A percentile compares a stretch with the other conserved stretches of the same genome.
Conservation (phyloP, 169 alveolate genomes). For the Plasmodium coatneyi region DNA sequence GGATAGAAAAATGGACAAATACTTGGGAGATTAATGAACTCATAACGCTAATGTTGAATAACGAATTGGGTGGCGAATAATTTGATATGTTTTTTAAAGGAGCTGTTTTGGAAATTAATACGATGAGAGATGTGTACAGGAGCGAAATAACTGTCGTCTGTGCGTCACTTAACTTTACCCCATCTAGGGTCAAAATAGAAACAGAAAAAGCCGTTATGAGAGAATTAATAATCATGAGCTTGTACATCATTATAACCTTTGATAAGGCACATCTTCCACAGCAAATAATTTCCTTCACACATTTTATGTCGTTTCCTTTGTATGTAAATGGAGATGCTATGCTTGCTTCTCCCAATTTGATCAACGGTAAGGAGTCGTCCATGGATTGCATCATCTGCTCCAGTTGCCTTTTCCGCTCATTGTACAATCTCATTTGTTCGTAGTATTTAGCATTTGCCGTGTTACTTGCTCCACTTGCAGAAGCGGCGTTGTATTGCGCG, state of each 20-base stretch:
- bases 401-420: constrained; percentile 40
- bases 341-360: constrained; percentile 97
- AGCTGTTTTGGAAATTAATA: constrained; percentile 80
- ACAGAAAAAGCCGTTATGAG: constrained; percentile 94
- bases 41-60: constrained; percentile 78
- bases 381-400: constrained; percentile 78
- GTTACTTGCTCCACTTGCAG: constrained; percentile 75
- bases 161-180: constrained; percentile 97
- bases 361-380: constrained; percentile 86
- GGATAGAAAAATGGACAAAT: constrained; percentile 82
- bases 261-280: constrained; percentile 97
- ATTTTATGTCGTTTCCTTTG: constrained; percentile 91
- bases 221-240: constrained; percentile 95
- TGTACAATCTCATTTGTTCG: constrained; percentile 61
- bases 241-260: constrained; percentile 96
- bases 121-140: constrained; percentile 81
- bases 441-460: constrained; percentile 32
- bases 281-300: constrained; percentile 92
- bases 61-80: constrained; percentile 79
- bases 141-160: constrained; percentile 92
- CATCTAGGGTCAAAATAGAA: constrained; percentile 95
- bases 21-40: constrained; percentile 83
- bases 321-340: constrained; percentile 99
- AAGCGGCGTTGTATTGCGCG: constrained; percentile 13
- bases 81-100: constrained; percentile 77